Evolutionary conservation across 2,329 filamentous ascomycete species (phyloP).

Genomic region (Zymoseptoria tritici): DNA sequence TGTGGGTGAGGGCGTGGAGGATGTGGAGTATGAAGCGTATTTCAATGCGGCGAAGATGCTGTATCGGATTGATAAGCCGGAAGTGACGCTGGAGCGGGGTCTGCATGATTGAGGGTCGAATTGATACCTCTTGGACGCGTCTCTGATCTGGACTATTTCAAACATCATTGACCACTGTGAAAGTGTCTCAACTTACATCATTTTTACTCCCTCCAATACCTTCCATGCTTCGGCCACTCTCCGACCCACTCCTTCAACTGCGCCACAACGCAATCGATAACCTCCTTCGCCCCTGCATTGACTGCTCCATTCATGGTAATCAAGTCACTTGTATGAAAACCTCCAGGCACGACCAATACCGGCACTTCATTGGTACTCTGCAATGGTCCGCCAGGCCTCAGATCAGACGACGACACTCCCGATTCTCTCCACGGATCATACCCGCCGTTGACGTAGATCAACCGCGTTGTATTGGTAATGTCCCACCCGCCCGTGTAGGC

Average conservation of each 20-base stretch:
- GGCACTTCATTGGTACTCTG: constrained; percentile 41
- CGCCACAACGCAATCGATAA: constrained; percentile 44
- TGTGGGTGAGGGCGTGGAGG: constrained; percentile 14
- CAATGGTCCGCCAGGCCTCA: constrained; percentile 50
- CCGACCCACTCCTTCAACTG: constrained; percentile 49
- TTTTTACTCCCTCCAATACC: constrained; percentile 12
- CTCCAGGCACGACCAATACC: constrained; percentile 47
- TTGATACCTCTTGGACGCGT: too few relatives aligned
- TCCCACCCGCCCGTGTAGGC: constrained; percentile 50
- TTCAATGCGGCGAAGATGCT: constrained; percentile 26
- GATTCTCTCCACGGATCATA: constrained; percentile 54
- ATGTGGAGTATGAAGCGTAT: constrained; percentile 28
- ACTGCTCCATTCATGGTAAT: constrained; percentile 38
- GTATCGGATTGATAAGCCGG: constrained; percentile 26
- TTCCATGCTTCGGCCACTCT: constrained; percentile 33
- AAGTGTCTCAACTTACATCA: background rate
- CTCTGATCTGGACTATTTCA: background rate
- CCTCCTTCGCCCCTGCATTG: constrained; percentile 42
- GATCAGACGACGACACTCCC: constrained; percentile 46
- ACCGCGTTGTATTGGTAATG: constrained; percentile 46
- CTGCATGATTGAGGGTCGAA: constrained; percentile 20
- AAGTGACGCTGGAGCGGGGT: constrained; percentile 20
- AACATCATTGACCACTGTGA: background rate
- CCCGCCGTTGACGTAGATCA: constrained; percentile 54
- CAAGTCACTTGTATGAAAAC: constrained; percentile 51